Percentiles rank a stretch among this genome's conserved stretches.
Conservation (phyloP, 2,329 filamentous ascomycete genomes). For the Orbilia javanica region DNA sequence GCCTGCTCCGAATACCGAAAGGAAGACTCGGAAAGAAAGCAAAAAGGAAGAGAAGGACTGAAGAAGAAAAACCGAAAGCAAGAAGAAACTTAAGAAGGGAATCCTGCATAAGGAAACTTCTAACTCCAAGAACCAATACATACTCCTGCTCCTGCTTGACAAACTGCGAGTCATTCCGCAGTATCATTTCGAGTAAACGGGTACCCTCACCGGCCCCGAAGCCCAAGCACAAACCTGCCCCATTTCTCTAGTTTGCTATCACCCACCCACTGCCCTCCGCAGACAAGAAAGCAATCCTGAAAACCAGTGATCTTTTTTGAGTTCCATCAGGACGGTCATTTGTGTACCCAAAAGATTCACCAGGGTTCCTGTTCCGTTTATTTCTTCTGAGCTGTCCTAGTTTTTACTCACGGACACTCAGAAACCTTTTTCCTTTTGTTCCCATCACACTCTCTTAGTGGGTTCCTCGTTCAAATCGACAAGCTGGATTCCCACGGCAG, state of each 20-base stretch:
- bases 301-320: slow-evolving; percentile 26
- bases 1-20: slow-evolving; percentile 25
- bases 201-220: slow-evolving; percentile 41
- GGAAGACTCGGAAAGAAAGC: not conserved
- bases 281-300: slow-evolving; percentile 20
- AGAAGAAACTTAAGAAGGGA: not conserved
- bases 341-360: slow-evolving; percentile 25
- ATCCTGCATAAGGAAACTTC: slow-evolving; percentile 18
- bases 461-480: slow-evolving; percentile 43
- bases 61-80: slow-evolving; percentile 9
- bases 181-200: slow-evolving; percentile 32
- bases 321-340: slow-evolving; percentile 6
- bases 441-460: slow-evolving; percentile 21
- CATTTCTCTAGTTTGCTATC: slow-evolving; percentile 30
- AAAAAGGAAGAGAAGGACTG: not conserved
- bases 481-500: slow-evolving; percentile 58
- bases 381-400: slow-evolving; percentile 19
- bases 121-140: not conserved
- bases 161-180: slow-evolving; percentile 30
- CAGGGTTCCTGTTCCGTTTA: slow-evolving; percentile 23
- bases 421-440: slow-evolving; percentile 23
- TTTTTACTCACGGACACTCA: slow-evolving; percentile 21
- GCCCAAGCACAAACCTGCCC: slow-evolving; percentile 41
- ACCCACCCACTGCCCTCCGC: slow-evolving; percentile 14
- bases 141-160: slow-evolving; percentile 16